These are phyloP conservation scores for Podila minutissima DNA, from an alignment of 192 early-diverging fungal genomes.

Conservation along the genomic window DNA sequence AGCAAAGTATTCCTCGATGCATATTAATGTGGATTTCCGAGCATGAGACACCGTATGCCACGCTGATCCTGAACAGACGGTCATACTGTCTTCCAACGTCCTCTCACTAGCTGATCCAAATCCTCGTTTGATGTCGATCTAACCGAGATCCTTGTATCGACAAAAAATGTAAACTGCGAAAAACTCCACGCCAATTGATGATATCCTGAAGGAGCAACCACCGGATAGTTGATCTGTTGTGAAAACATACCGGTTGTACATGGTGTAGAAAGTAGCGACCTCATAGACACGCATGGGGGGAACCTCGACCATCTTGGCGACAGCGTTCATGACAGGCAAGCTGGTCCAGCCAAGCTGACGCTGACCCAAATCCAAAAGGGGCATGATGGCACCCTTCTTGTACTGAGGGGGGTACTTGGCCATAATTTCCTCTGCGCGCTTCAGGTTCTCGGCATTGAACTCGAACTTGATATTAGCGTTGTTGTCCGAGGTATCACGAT, in stretches of 20 bases:
- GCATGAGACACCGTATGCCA: too few relatives aligned
- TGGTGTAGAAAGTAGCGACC: slow-evolving; percentile 99
- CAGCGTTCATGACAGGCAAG: slow-evolving; percentile 96
- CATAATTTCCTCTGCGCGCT: slow-evolving; percentile 86
- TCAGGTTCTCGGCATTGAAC: slow-evolving; percentile 82
- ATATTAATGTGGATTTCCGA: too few relatives aligned
- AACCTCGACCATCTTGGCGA: slow-evolving; percentile 93
- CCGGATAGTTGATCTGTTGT: background rate
- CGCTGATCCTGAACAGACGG: too few relatives aligned
- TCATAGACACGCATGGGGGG: slow-evolving; percentile 99
- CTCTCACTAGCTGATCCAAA: too few relatives aligned
- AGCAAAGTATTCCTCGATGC: too few relatives aligned
- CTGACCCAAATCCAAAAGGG: slow-evolving; percentile 94
- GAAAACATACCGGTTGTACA: slow-evolving; percentile 89
- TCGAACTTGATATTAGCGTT: slow-evolving; percentile 87
- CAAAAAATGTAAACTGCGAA: background rate
- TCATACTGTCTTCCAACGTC: too few relatives aligned
- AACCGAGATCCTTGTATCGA: too few relatives aligned
- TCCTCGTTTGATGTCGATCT: too few relatives aligned
- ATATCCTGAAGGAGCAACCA: background rate
- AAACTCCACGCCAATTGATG: background rate
- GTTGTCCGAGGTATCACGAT: slow-evolving; percentile 85
- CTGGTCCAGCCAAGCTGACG: slow-evolving; percentile 95
- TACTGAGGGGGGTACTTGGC: slow-evolving; percentile 97
- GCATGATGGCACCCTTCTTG: slow-evolving; percentile 97